Conservation (phyloP, 805 yeast species). For the Zygosaccharomyces kombuchaensis region DNA sequence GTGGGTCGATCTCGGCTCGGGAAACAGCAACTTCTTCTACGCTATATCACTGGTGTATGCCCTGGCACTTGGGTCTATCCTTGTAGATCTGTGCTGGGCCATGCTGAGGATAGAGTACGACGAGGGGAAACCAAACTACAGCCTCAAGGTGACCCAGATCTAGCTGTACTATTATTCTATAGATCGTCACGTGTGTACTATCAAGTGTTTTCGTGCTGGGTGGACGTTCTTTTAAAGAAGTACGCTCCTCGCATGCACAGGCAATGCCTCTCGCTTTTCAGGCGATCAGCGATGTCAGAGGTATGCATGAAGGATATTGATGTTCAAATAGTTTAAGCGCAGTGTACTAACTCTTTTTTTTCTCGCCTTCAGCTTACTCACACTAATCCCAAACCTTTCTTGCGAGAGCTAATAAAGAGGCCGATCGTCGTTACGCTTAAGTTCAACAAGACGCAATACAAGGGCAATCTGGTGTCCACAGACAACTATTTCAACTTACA, state of each 20-base stretch:
- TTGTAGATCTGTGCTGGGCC: conserved; percentile 82
- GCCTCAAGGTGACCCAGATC: conserved; percentile 49
- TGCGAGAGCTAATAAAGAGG: conserved; percentile 68
- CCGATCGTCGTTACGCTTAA: conserved; percentile 75
- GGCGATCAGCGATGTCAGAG: background rate
- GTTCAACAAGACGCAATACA: conserved; percentile 87
- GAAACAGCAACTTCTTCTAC: conserved; percentile 93
- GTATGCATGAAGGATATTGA: conserved; percentile 3
- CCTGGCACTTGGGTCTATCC: conserved; percentile 58
- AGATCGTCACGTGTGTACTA: conserved; percentile 1
- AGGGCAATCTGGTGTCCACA: conserved; percentile 69
- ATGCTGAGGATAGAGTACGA: conserved; percentile 65
- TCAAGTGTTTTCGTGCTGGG: background rate
- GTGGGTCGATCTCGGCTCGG: conserved; percentile 93
- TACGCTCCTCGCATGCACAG: background rate
- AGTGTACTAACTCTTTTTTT: conserved; percentile 17
- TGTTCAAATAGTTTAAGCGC: background rate
- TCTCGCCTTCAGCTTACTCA: conserved; percentile 43
- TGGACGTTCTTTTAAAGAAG: background rate
- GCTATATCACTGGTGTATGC: conserved; percentile 85
- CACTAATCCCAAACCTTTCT: conserved; percentile 85
- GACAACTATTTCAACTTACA: conserved; percentile 93
- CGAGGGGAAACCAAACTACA: conserved; percentile 35
- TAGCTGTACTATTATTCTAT: conserved; percentile 17
- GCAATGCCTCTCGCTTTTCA: background rate